Conservation (phyloP, 306 rosid species). For the Lupinus albus region DNA sequence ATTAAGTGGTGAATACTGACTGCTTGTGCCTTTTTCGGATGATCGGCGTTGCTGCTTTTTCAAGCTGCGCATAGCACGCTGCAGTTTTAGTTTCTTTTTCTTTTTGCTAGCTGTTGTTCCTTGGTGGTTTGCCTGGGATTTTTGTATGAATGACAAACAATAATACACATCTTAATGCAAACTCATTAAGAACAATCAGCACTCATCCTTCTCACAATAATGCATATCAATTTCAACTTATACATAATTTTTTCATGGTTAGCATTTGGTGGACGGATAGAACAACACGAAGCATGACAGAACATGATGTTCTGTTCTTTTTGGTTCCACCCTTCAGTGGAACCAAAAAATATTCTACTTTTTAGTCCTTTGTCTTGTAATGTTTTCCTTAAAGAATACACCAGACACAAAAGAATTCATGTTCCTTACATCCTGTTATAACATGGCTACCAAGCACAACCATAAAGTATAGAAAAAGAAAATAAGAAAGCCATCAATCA, state of each 20-base stretch:
- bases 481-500: constrained; percentile 11
- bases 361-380: too few species aligned
- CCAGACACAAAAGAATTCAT: too few species aligned
- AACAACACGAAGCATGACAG: too few species aligned
- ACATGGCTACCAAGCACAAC: too few species aligned
- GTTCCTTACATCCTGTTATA: too few species aligned
- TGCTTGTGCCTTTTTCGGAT: constrained; percentile 53
- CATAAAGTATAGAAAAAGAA: background rate
- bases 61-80: constrained; percentile 77
- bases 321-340: too few species aligned
- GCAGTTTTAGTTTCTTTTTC: constrained; percentile 79
- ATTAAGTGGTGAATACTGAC: constrained; percentile 80
- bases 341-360: too few species aligned
- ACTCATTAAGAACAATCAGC: constrained; percentile 17
- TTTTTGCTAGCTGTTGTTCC: constrained; percentile 89
- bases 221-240: background rate
- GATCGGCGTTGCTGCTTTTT: constrained; percentile 73
- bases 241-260: background rate
- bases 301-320: too few species aligned
- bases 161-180: constrained; percentile 8
- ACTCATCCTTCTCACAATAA: constrained; percentile 13
- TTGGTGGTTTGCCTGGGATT: constrained; percentile 75
- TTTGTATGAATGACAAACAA: constrained; percentile 4
- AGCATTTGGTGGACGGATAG: too few species aligned
- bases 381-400: too few species aligned